phyloP scores from a whole-genome alignment of 1,139 yeast species.

The Suhomyces maxii region DNA sequence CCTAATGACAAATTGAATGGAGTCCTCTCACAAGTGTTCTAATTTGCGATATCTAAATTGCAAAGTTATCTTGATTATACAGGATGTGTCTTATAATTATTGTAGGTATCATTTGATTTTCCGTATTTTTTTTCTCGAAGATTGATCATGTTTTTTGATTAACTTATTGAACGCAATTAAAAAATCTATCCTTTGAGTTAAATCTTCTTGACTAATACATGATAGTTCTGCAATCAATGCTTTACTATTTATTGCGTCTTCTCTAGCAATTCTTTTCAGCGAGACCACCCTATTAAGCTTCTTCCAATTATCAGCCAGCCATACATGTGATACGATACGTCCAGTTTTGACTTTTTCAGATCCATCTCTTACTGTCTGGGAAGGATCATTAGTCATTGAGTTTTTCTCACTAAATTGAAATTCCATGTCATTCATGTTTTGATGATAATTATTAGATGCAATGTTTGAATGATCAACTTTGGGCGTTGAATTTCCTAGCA shows the following conservation, averaged over 20 bases:
- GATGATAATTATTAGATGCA: too few species aligned
- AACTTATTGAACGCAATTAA: conserved; percentile 10
- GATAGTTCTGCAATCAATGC: conserved; percentile 12
- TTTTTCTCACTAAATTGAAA: too few species aligned
- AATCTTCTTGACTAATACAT: conserved; percentile 12
- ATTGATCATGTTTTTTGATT: neutral
- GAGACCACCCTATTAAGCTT: conserved; percentile 14
- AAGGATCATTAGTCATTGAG: too few species aligned
- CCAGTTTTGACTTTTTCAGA: neutral
- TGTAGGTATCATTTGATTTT: neutral
- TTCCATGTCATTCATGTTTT: too few species aligned
- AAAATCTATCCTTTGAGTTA: conserved; percentile 15
- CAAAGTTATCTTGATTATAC: neutral
- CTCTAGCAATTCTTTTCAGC: conserved; percentile 14
- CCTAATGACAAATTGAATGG: conserved; percentile 45
- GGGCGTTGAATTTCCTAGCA: conserved; percentile 14
- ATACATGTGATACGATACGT: conserved; percentile 1
- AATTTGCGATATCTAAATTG: neutral
- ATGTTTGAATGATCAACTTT: neutral
- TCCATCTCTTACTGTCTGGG: neutral
- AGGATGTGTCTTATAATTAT: neutral
- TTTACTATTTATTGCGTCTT: conserved; percentile 15
- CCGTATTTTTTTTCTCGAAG: neutral
- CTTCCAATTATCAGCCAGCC: conserved; percentile 13
- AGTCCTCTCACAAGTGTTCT: conserved; percentile 42